Conservation (phyloP, 208 protist species). For the Naegleria lovaniensis region DNA sequence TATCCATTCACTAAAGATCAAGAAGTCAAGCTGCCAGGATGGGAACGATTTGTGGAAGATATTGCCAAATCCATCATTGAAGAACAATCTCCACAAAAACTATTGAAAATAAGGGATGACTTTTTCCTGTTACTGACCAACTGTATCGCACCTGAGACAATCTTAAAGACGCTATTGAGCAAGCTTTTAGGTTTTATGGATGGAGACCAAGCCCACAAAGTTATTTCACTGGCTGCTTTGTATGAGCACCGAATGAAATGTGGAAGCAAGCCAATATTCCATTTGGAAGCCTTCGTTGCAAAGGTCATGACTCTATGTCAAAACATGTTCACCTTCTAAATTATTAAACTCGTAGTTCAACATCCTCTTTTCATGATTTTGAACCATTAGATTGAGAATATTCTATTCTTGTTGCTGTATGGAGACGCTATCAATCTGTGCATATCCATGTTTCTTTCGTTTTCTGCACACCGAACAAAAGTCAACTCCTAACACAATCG, state of each 20-base stretch:
- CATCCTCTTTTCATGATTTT: not conserved
- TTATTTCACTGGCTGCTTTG: slow-evolving; percentile 28
- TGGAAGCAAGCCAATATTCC: slow-evolving; percentile 93
- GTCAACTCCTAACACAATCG: not conserved
- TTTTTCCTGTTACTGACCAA: slow-evolving; percentile 96
- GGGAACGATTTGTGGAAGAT: slow-evolving; percentile 83
- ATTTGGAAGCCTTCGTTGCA: slow-evolving; percentile 95
- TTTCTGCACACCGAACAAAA: not conserved
- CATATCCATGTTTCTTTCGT: not conserved
- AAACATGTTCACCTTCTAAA: slow-evolving; percentile 15
- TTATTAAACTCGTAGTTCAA: not conserved
- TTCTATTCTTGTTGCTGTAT: too few species aligned
- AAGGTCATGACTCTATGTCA: slow-evolving; percentile 63
- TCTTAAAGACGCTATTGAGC: slow-evolving; percentile 76
- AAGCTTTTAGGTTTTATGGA: slow-evolving; percentile 65
- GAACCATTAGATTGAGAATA: too few species aligned
- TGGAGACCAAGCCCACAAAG: slow-evolving; percentile 38
- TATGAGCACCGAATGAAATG: slow-evolving; percentile 90
- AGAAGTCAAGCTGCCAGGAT: slow-evolving; percentile 79
- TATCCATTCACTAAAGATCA: slow-evolving; percentile 69
- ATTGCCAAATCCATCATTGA: slow-evolving; percentile 79
- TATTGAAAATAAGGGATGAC: slow-evolving; percentile 84
- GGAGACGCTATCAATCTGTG: not conserved
- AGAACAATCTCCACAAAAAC: slow-evolving; percentile 83
- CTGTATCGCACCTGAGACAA: slow-evolving; percentile 93